Evolutionary conservation across 2,329 filamentous ascomycete genomes (phyloP).

Genomic region (Fragosphaeria purpurea): DNA sequence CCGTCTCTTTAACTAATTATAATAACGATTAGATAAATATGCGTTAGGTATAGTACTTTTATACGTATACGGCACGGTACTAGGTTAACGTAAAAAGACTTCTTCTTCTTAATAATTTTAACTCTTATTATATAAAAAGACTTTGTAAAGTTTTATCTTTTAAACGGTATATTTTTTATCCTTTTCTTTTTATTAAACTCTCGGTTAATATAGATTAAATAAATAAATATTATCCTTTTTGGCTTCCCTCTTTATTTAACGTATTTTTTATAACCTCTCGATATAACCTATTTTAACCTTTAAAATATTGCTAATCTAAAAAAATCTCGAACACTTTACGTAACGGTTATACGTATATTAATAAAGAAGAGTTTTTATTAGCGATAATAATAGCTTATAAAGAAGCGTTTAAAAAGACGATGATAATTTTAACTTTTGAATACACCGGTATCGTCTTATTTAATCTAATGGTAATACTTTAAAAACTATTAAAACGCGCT

Average conservation of each 20-base stretch:
- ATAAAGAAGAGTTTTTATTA: too few relatives aligned
- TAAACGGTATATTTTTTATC: slow-evolving; percentile 24
- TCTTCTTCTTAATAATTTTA: slow-evolving; percentile 18
- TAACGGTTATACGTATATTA: slow-evolving; percentile 17
- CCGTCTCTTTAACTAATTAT: too few relatives aligned
- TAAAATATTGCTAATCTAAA: slow-evolving; percentile 15
- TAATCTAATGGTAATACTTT: neutral
- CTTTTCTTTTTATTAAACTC: slow-evolving; percentile 24
- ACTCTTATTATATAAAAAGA: slow-evolving; percentile 20
- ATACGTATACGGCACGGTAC: too few relatives aligned
- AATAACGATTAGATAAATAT: too few relatives aligned
- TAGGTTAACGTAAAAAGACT: slow-evolving; percentile 14
- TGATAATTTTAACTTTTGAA: too few relatives aligned
- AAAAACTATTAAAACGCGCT: too few relatives aligned
- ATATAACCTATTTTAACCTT: slow-evolving; percentile 19
- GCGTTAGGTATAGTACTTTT: too few relatives aligned
- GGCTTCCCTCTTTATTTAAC: slow-evolving; percentile 16
- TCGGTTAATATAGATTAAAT: slow-evolving; percentile 22
- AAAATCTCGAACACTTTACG: slow-evolving; percentile 14
- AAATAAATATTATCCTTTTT: slow-evolving; percentile 25
- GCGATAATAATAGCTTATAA: too few relatives aligned
- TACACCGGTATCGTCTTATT: slow-evolving; percentile 8
- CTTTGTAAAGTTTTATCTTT: too few relatives aligned
- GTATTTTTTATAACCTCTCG: too few relatives aligned
- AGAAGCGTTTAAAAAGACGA: too few relatives aligned